phyloP scores from a whole-genome alignment of 2,329 filamentous ascomycete genomes.

The Fusarium zealandicum region DNA sequence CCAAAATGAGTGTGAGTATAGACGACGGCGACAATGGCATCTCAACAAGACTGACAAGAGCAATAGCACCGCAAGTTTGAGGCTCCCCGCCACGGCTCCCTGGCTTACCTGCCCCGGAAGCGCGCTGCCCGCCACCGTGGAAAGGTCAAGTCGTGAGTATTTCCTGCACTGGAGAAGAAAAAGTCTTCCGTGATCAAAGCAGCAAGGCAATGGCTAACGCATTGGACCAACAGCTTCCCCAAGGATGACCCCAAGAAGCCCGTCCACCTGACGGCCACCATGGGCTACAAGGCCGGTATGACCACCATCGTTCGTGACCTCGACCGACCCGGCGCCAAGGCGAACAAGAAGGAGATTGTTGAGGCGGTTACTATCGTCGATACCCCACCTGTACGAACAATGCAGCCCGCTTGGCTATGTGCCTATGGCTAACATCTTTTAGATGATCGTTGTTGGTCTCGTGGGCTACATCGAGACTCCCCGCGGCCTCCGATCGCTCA shows the following conservation, averaged over 20 bases:
- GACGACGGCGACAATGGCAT: conserved; percentile 42
- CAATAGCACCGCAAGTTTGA: conserved; percentile 67
- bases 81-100: conserved; percentile 94
- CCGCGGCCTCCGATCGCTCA: conserved; percentile 98
- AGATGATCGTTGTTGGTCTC: conserved; percentile 99
- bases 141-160: conserved; percentile 95
- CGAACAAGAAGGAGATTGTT: conserved; percentile 98
- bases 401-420: conserved; percentile 80
- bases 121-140: conserved; percentile 91
- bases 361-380: conserved; percentile 88
- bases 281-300: conserved; percentile 99
- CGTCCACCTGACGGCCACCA: conserved; percentile 95
- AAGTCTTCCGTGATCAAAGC: conserved; percentile 1
- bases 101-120: conserved; percentile 90
- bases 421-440: conserved; percentile 75
- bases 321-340: conserved; percentile 98
- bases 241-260: conserved; percentile 99
- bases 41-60: conserved; percentile 23
- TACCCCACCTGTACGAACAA: conserved; percentile 94
- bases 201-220: conserved; percentile 38
- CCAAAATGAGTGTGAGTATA: conserved; percentile 53
- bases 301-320: conserved; percentile 99
- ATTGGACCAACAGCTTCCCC: conserved; percentile 76
- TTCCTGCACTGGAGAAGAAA: conserved; percentile 7
- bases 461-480: conserved; percentile 99